Percentiles rank a stretch among this genome's conserved stretches.
phyloP scores from a whole-genome alignment of 2,329 filamentous ascomycete species.

The Stagonosporopsis cucurbitacearum region DNA sequence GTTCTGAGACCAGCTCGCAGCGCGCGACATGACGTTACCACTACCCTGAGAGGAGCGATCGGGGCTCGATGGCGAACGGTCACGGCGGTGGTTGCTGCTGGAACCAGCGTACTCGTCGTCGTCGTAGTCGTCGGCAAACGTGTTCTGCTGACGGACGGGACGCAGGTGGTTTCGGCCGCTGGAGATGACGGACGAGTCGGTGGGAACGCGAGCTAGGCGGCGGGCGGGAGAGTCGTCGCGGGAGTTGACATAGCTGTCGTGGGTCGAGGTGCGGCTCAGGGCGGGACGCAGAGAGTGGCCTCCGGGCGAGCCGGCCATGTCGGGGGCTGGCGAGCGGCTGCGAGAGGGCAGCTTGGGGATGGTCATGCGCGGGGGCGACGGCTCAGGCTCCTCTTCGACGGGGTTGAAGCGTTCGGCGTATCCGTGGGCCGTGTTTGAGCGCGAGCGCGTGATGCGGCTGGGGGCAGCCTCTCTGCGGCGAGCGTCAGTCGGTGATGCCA shows the following conservation, averaged over 20 bases:
- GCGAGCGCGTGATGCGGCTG: conserved; percentile 58
- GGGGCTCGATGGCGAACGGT: conserved; percentile 60
- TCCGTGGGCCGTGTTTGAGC: conserved; percentile 69
- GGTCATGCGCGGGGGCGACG: conserved; percentile 58
- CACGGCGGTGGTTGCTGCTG: conserved; percentile 44
- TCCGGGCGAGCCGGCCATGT: conserved; percentile 34
- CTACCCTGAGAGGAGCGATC: conserved; percentile 52
- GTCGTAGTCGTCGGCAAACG: conserved; percentile 47
- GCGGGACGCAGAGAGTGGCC: conserved; percentile 54
- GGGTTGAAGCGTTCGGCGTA: conserved; percentile 66
- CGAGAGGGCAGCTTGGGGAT: conserved; percentile 51
- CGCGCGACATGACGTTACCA: conserved; percentile 59
- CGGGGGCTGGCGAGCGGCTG: conserved; percentile 50
- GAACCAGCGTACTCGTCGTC: conserved; percentile 40
- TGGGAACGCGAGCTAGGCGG: conserved; percentile 60
- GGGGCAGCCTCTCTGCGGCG: conserved; percentile 34
- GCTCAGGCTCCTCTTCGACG: conserved; percentile 62
- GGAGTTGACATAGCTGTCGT: conserved; percentile 63
- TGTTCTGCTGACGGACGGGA: conserved; percentile 45
- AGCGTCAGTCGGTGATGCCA: conserved; percentile 22
- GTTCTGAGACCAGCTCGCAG: conserved; percentile 57
- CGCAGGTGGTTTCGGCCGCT: conserved; percentile 57
- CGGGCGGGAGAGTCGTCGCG: conserved; percentile 60
- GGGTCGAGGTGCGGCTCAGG: conserved; percentile 61
- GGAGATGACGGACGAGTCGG: conserved; percentile 60